Evolutionary conservation across 495 filamentous ascomycete genomes (phyloP).

Genomic region (Penicillium manginii): DNA sequence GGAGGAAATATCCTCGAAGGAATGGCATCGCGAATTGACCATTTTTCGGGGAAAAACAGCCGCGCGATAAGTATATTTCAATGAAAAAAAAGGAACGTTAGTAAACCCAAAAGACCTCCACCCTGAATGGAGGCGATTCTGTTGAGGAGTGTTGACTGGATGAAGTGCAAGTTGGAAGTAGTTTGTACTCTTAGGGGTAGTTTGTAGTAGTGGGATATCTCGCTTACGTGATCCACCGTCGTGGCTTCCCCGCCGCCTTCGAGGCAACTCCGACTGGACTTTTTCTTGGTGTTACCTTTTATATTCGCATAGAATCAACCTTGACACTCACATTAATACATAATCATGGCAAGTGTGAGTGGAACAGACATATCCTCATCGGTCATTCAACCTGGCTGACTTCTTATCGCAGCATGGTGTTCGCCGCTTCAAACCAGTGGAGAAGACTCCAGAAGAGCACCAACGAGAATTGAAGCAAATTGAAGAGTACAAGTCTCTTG

Average conservation of each 20-base stretch:
- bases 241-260: constrained; percentile 8
- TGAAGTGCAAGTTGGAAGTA: not conserved
- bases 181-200: too few species aligned
- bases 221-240: constrained; percentile 10
- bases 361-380: not conserved
- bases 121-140: not conserved
- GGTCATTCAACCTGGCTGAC: constrained; percentile 8
- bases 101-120: not conserved
- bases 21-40: constrained; percentile 31
- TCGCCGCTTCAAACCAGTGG: constrained; percentile 60
- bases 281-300: too few species aligned
- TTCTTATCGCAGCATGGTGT: constrained; percentile 70
- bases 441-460: constrained; percentile 65
- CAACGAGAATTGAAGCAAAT: constrained; percentile 77
- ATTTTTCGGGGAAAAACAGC: constrained; percentile 19
- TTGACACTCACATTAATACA: not conserved
- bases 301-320: too few species aligned
- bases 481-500: constrained; percentile 72
- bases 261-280: not conserved
- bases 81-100: constrained; percentile 28
- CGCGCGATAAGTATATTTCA: constrained; percentile 7
- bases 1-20: constrained; percentile 27
- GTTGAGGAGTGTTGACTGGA: not conserved
- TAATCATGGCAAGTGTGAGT: constrained; percentile 58
- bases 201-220: too few species aligned